phyloP scores from a whole-genome alignment of 2,329 filamentous ascomycete genomes.

The Xylaria arbuscula region DNA sequence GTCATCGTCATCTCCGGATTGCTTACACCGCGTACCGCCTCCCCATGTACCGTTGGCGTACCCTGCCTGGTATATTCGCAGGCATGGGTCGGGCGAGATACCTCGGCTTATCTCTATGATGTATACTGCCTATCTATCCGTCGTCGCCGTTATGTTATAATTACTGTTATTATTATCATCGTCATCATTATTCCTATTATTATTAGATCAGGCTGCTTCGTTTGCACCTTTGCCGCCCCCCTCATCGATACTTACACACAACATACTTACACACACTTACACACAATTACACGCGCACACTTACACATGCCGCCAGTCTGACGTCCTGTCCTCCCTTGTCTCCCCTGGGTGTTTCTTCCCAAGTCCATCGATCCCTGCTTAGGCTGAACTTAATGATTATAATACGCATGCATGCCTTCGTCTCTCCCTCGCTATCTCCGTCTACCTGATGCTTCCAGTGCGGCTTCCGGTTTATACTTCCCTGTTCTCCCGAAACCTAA shows the following conservation, averaged over 20 bases:
- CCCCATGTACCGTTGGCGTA: not conserved
- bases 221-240: not conserved
- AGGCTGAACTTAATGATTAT: slow-evolving; percentile 29
- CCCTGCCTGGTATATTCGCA: too few species aligned
- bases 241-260: not conserved
- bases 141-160: slow-evolving; percentile 38
- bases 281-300: slow-evolving; percentile 20
- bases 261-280: not conserved
- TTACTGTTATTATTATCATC: not conserved
- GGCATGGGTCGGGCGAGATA: not conserved
- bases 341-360: slow-evolving; percentile 20
- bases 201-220: not conserved
- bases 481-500: slow-evolving; percentile 24
- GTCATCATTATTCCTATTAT: not conserved
- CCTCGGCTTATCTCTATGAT: not conserved
- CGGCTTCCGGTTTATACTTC: slow-evolving; percentile 6
- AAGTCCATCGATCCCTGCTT: slow-evolving; percentile 38
- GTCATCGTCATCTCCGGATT: slow-evolving; percentile 2
- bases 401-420: not conserved
- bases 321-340: slow-evolving; percentile 14
- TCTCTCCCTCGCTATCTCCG: too few species aligned
- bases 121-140: not conserved
- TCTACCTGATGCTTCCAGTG: slow-evolving; percentile 15
- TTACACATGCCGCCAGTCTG: slow-evolving; percentile 20
- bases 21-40: not conserved